Base-by-base conservation (phyloP, 2,329 filamentous ascomycete species). In the Cladophialophora chaetospira region DNA sequence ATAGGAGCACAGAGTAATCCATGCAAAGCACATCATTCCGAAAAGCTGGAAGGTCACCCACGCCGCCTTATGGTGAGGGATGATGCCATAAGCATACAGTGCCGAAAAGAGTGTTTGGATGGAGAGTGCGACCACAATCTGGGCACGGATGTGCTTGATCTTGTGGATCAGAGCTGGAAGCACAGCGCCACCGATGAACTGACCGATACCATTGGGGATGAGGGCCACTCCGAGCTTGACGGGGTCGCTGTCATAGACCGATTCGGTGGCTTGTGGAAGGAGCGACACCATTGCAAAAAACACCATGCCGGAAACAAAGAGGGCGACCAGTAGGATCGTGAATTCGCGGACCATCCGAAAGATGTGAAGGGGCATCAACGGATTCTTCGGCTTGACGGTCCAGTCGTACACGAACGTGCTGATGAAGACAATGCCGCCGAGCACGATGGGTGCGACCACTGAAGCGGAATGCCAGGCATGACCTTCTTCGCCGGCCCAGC, bases 221-320 rank as follows among this genome's bases (percentile, higher is more conserved):
- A 70, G 72, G 57, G 77, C 69, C 70, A 75, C 74, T 49, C 75
- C 76, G 53, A 76, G 71, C 42, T 72, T 57, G 33, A 72, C 69
- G 4, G 65, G 61, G 29, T 74, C 68, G 38, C 67, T 70, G 6
- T 71, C 72, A 66, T 75, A 79, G 5, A 78, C 63, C 13, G 66
- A 62, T n/a, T 58, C 53, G 55, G 79, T 73, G 19, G 74, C 71
- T 11, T 72, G 72, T 2, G 77, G 77, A 73, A 76, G 78, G 13
- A 79, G 69, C 6, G 78, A 69, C 4, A 71, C 76, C 57, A 79
- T 66, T n/a, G 70, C 71, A 65, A 75, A 79, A 65, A 77, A 80
- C 5, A 77, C 67, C 72, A 77, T 77, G 17, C 58, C 57, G 31
- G 47, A 26, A 17, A 55, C 40, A 35, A 55, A 48, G 17, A 46